Conservation (phyloP, 164 flowering plant genomes). For the Vitis cinerea region DNA sequence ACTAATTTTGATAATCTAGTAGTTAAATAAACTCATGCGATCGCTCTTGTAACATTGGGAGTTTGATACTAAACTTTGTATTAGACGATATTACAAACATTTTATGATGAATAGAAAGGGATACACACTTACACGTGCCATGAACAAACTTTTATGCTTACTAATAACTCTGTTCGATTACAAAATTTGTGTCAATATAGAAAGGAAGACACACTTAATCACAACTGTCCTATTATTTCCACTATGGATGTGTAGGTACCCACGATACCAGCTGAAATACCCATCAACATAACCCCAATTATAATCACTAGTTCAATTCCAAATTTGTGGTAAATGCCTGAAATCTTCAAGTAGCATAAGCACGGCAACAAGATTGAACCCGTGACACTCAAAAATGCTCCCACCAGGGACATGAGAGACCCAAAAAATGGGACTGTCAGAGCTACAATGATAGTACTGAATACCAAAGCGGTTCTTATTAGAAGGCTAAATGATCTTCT, state of each 20-base stretch:
- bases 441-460: conserved; percentile 51
- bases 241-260: conserved; percentile 55
- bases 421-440: conserved; percentile 48
- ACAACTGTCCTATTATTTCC: conserved; percentile 19
- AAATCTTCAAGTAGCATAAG: conserved; percentile 58
- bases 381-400: conserved; percentile 46
- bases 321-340: conserved; percentile 27
- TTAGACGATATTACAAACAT: no score
- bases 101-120: no score
- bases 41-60: no score
- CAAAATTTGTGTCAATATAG: no score
- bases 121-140: no score
- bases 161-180: no score
- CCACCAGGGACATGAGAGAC: conserved; percentile 53
- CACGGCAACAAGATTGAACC: conserved; percentile 63
- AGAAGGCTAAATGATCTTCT: conserved; percentile 32
- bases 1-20: no score
- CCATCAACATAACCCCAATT: conserved; percentile 28
- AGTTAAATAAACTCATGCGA: no score
- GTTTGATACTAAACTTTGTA: no score
- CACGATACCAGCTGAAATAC: conserved; percentile 27
- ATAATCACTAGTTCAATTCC: conserved; percentile 35
- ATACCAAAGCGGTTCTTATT: conserved; percentile 41
- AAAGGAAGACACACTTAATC: no score
- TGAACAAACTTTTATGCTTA: no score